These are phyloP conservation scores for Datisca glomerata DNA, from an alignment of 306 rosid species.

Conservation along the genomic window DNA sequence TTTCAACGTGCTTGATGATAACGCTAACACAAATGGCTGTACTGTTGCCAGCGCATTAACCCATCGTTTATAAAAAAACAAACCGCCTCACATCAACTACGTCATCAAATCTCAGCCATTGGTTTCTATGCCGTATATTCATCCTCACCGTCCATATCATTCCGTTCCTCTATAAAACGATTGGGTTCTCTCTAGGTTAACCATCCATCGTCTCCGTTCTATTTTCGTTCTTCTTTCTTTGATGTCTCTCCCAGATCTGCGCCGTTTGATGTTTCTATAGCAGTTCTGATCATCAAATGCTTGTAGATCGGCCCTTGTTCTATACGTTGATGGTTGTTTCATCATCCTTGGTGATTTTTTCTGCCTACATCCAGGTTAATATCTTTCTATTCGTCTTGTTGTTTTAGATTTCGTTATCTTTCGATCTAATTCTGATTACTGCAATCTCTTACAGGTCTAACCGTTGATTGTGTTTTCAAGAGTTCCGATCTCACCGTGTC, in stretches of 20 bases:
- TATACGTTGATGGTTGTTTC: background rate
- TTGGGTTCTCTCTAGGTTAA: fast-evolving
- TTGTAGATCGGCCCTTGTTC: background rate
- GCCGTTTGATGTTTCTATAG: background rate
- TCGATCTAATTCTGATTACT: background rate
- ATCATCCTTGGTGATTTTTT: no score
- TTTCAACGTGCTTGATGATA: no score
- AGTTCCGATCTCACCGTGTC: no score
- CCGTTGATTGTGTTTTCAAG: background rate
- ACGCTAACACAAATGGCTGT: no score
- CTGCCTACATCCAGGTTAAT: no score
- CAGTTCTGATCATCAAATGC: background rate
- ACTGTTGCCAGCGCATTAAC: no score
- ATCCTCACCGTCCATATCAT: constrained; percentile 6
- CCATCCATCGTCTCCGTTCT: background rate
- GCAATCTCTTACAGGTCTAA: background rate
- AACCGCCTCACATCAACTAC: background rate
- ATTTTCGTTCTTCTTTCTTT: no score
- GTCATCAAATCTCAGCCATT: background rate
- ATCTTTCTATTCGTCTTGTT: no score
- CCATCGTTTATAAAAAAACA: no score
- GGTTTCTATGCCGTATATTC: background rate
- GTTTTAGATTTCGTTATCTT: no score
- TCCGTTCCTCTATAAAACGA: background rate
- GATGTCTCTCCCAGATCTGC: background rate